Base-by-base conservation (phyloP, 73 alveolate genomes). In the Tetrahymena thermophila region DNA sequence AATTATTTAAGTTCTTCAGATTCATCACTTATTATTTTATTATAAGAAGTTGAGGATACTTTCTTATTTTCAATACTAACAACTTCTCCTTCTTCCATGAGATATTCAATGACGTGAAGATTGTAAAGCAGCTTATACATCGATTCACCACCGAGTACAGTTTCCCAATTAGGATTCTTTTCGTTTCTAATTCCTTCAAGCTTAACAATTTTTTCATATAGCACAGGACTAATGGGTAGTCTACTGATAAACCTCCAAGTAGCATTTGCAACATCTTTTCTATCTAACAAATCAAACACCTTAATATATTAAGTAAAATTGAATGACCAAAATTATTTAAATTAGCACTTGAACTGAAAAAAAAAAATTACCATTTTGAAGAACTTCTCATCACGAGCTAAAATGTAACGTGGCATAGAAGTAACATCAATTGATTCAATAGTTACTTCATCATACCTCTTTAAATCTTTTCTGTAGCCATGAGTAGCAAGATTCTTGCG, bases 401-500 rank as follows among this genome's bases (percentile, higher is more conserved):
- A 85, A 23, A 85, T 96, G 35, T 95, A 97, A 85, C 99, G 95
- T 8, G 99, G 99, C 93, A 98, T 96, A 84, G 56, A 57, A 44
- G 95, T 43, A 35, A 84, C 85, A 34, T 93, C 97, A 4, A 94
- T 96, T 7, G 94, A 94, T 43, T 95, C 97, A 34, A 85, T 96
- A 6, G 94, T 94, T 17, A 55, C 95, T 34, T 93, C 96, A 71
- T 93, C 97, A 93, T 96, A 95, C 93, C 97, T 96, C 95, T 57
- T 96, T 10, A 98, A 95, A 93, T 98, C 99, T 44, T 93, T 71
- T 96, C 99, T 96, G 89, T 96, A 98, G 84, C 95, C 96, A 28
- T 95, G 97, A 17, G 99, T 95, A 16, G 40, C 35, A 9, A 98
- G 95, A 93, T 98, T 98, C n/a, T 96, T 84, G 96, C 99, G 96